Conservation (phyloP, 1,284 basidiomycete genomes). For the Jaminaea rosea region DNA sequence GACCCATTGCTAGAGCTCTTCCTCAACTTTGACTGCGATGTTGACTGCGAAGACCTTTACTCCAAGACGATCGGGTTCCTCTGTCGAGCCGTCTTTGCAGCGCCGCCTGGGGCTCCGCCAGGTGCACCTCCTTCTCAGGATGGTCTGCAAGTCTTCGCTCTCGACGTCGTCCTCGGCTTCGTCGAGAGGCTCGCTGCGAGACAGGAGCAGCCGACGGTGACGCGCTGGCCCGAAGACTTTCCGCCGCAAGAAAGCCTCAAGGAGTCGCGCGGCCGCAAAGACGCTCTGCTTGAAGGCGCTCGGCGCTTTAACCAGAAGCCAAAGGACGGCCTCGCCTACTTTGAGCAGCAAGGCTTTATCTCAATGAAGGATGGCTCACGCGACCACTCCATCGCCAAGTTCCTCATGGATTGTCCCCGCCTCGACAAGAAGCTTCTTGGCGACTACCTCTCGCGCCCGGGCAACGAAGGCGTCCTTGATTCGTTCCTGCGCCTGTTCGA, state of each 20-base stretch:
- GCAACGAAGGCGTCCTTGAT: slow-evolving; percentile 73
- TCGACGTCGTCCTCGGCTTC: slow-evolving; percentile 79
- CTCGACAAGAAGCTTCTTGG: slow-evolving; percentile 90
- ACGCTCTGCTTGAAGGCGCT: slow-evolving; percentile 73
- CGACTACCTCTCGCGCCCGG: slow-evolving; percentile 83
- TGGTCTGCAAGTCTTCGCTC: slow-evolving; percentile 72
- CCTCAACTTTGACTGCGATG: slow-evolving; percentile 92
- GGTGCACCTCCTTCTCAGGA: slow-evolving; percentile 60
- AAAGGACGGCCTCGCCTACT: slow-evolving; percentile 70
- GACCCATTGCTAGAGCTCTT: slow-evolving; percentile 93
- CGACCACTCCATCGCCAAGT: slow-evolving; percentile 56
- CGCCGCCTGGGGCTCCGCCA: slow-evolving; percentile 62
- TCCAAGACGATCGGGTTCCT: slow-evolving; percentile 83
- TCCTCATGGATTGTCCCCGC: slow-evolving; percentile 74
- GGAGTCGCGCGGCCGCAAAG: slow-evolving; percentile 73
- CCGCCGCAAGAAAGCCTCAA: slow-evolving; percentile 53
- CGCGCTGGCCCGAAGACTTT: slow-evolving; percentile 22
- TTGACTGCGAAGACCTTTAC: slow-evolving; percentile 91
- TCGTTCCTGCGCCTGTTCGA: slow-evolving; percentile 84
- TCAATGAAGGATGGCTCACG: not conserved
- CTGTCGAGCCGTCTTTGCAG: slow-evolving; percentile 48
- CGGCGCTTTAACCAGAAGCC: slow-evolving; percentile 90
- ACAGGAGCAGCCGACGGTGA: slow-evolving; percentile 55
- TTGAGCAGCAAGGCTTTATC: slow-evolving; percentile 57
- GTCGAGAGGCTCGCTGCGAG: slow-evolving; percentile 81